Percentiles rank a stretch among this genome's conserved stretches.
These are phyloP conservation scores for Viridothelium virens DNA, from an alignment of 495 filamentous ascomycete genomes.

Conservation along the genomic window DNA sequence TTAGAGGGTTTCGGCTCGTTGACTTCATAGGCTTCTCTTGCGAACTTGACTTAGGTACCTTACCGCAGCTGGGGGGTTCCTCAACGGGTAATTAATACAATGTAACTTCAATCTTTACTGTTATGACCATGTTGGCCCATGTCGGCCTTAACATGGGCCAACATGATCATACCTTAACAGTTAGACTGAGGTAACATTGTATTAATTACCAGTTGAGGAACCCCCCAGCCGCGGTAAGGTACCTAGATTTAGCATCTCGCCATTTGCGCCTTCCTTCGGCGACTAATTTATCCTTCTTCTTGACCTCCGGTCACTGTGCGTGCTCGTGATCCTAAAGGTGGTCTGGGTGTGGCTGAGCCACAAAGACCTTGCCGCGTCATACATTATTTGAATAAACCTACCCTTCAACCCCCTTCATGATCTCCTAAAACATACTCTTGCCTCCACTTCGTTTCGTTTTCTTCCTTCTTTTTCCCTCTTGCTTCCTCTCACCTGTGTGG, in stretches of 20 bases:
- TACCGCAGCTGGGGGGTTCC: no score
- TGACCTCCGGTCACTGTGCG: neutral
- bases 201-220: no score
- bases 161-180: no score
- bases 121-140: no score
- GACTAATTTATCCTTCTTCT: neutral
- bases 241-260: neutral
- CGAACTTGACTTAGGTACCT: no score
- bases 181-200: no score
- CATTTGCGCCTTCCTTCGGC: neutral
- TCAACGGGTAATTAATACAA: no score
- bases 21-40: neutral
- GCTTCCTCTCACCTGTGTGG: neutral
- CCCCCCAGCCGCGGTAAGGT: no score
- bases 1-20: neutral
- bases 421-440: neutral
- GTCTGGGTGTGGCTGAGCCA: neutral
- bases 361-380: slow-evolving; percentile 8
- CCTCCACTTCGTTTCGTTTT: neutral
- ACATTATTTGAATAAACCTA: neutral
- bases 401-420: neutral
- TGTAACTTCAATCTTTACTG: no score
- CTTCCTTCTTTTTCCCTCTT: neutral
- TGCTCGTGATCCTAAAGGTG: neutral
- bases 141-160: no score